Evolutionary conservation across 768 basidiomycete species (phyloP), one percentile per base, ranked within the genome.

Genomic region (Rossbeevera mucosa): DNA sequence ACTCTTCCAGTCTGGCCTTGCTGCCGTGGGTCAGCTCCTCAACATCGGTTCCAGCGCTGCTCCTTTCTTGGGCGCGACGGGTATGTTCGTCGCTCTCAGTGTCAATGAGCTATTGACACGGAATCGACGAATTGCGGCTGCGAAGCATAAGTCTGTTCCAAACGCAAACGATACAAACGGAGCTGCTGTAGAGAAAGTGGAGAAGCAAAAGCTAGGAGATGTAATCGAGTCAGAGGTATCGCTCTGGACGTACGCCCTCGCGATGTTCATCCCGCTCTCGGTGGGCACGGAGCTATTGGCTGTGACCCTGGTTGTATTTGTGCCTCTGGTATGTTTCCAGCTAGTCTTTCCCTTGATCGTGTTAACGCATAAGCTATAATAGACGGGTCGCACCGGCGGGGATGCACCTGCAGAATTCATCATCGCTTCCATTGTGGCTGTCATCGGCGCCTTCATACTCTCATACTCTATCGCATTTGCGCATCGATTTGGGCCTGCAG

Each of bases 371-470:
- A 13, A 13, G 38, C 44, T n/a, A 36, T 44, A 6, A n/a, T 57
- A 90, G 87, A 91, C 88, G 0, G 94, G 94, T 20, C 81, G 92
- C 7, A 80, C 88, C 45, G 91, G 91, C 29, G 79, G 76, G 30
- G 85, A 89, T 33, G 91, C 87, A 0, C 94, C 95, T 0, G 84
- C 85, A 2, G 95, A 98, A 56, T 81, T 88, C 63, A 85, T 97
- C 62, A 87, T 97, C 31, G 94, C 91, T 0, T 81, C 83, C 3
- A 80, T 94, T 28, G 80, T 90, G 5, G 71, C 86, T 0, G 62
- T 78, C 26, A 65, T 85, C 3, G 78, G 80, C 4, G 74, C 81
- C 29, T 76, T 86, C 29, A 70, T 76, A 5, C 58, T 85, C 11
- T 87, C 91, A 2, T 76, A 86, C 13, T 61, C 72, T 1, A 52